Evolutionary conservation across 345 rosid species (phyloP), one percentile per base, ranked within the genome.

Genomic region (Eucalyptus globulus): DNA sequence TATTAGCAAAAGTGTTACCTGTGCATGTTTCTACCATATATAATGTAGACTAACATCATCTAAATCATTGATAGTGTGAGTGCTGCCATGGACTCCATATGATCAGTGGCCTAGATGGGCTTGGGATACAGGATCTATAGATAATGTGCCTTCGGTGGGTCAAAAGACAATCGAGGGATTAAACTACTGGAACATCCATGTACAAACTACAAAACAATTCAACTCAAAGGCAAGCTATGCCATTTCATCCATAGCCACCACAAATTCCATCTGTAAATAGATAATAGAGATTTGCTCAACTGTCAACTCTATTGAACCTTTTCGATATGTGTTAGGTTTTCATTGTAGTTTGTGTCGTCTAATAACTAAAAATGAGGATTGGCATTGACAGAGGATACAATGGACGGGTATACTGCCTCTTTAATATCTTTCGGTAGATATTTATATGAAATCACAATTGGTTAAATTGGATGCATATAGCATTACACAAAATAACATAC

Each of bases 11-110:
- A 65, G 16, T 31, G 17, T 29, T 6, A 29, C 17, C 1, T 7
- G 72, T 29, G 72, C 19, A 62, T 0, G 2, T 29, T 27, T 7
- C 72, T 62, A 62, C 16, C 0, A 62, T 60, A 60, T 0, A 60
- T 60, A 26, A 60, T 26, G 31, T 60, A 60, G 8, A 27, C 14
- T 26, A 60, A 60, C 29, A 24, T 60, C 67, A 60, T 60, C 67
- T 27, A 60, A 60, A 27, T 60, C 4, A 60, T 60, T 26, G 8
- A 60, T 62, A 0, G 9, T 14, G 34, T 7, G 34, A 13, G 34
- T 62, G 37, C 34, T 29, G 9, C 34, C 72, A 62, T 62, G n/a
- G 72, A 62, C 72, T 29, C 16, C 9, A 27, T 1, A 27, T 0
- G 67, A 60, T 60, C 15, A 27, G 15, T 29, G 31, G 67, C 67